Base-by-base conservation (phyloP, 305 asterid species). In the Solanum hybrid region DNA sequence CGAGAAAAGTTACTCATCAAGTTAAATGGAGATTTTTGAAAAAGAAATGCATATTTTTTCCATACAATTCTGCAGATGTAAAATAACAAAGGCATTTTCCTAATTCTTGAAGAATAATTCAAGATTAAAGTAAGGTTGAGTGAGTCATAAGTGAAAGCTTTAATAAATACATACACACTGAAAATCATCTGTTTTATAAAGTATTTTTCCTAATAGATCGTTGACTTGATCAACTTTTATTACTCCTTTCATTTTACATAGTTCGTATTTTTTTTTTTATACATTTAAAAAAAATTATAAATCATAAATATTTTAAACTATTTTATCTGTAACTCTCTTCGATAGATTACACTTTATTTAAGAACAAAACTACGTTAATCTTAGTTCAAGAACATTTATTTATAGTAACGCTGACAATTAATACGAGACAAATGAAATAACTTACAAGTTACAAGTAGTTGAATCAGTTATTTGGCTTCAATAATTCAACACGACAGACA, bases 301-400 rank as follows among this genome's bases (percentile, higher is more conserved):
- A 69, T 69, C 3, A 24, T n/a, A 22, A 24, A 56, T 56, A 17
- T 56, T 56, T 56, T 5, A 6, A 51, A 51, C n/a, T 16, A 51
- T 5, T 16, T 51, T 16, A 13, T 16, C 3, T 0, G 4, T 56
- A 6, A 3, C 24, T 56, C n/a, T 42, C 60, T 42, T 42, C 17
- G 7, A 42, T 40, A 42, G 4, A 42, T 13, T 42, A 42, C 6
- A 42, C 1, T 42, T 42, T 42, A 13, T 42, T 42, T 42, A 42
- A 42, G 17, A 17, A 56, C 10, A 17, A 46, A 17, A 56, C 10
- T 56, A 56, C 0, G 69, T 56, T 56, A 56, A 56, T 56, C 10
- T 17, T 56, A 17, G 3, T 56, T 56, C 0, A 17, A 56, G 2
- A 7, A 17, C 5, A 7, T 17, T 0, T 56, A 56, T 56, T 0